A percentile compares a stretch with the other conserved stretches of the same genome.
These are phyloP conservation scores for Polyplosphaeria fusca DNA, from an alignment of 495 filamentous ascomycete species.

Conservation along the genomic window DNA sequence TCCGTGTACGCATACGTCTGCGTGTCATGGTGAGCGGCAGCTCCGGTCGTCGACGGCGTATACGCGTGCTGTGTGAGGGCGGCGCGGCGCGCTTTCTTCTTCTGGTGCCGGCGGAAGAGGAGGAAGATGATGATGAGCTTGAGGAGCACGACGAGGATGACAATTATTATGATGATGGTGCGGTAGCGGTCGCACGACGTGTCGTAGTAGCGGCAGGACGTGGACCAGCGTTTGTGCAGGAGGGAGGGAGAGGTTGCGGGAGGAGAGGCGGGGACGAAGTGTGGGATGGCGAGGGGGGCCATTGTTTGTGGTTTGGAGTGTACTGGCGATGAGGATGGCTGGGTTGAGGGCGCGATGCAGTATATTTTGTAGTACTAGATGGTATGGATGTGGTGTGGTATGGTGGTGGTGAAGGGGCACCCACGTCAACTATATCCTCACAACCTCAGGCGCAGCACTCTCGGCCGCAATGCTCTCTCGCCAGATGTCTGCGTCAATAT, in stretches of 20 bases:
- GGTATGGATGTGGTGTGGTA: background rate
- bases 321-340: background rate
- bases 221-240: conserved; percentile 6
- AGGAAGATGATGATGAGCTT: conserved; percentile 8
- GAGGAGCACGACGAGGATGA: conserved; percentile 9
- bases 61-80: too few relatives aligned
- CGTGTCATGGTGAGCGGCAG: too few relatives aligned
- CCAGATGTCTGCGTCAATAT: too few relatives aligned
- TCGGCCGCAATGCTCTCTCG: too few relatives aligned
- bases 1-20: too few relatives aligned
- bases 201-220: conserved; percentile 1
- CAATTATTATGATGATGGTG: conserved; percentile 7
- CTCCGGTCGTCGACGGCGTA: too few relatives aligned
- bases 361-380: background rate
- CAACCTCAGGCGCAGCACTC: too few relatives aligned
- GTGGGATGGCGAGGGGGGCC: background rate
- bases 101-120: conserved; percentile 8
- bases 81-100: background rate
- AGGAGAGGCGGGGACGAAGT: too few relatives aligned
- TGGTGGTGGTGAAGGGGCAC: background rate
- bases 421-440: too few relatives aligned
- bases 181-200: conserved; percentile 9
- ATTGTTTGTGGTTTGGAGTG: background rate
- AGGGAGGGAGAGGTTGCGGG: background rate
- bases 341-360: background rate